phyloP scores from a whole-genome alignment of 1,284 basidiomycete species.

The Ceratobasidium sp. region DNA sequence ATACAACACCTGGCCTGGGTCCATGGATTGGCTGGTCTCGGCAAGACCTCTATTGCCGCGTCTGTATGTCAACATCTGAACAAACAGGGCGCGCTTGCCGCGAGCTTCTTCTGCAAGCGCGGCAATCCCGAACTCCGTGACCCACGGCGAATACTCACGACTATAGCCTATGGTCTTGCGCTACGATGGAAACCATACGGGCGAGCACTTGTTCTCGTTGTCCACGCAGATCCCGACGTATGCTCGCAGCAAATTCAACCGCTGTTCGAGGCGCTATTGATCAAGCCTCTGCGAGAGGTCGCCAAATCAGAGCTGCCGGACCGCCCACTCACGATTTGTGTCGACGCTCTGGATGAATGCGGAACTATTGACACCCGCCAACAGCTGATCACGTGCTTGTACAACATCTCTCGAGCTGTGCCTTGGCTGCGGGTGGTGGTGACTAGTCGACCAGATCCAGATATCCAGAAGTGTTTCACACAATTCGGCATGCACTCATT shows the following conservation, averaged over 20 bases:
- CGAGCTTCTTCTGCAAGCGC: constrained; percentile 55
- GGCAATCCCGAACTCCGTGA: constrained; percentile 26
- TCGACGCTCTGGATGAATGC: too few species aligned
- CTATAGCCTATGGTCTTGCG: too few species aligned
- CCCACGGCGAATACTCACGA: too few species aligned
- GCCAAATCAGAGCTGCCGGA: too few species aligned
- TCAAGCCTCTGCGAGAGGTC: neutral
- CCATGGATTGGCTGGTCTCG: too few species aligned
- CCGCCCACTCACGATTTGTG: neutral
- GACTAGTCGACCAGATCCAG: constrained; percentile 31
- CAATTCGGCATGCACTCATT: neutral
- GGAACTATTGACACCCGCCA: neutral
- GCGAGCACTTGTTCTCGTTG: constrained; percentile 9
- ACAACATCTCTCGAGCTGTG: constrained; percentile 1
- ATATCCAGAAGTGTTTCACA: constrained; percentile 4
- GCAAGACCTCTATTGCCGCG: too few species aligned
- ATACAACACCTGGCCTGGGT: constrained; percentile 49
- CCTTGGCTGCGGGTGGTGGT: too few species aligned
- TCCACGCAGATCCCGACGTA: neutral
- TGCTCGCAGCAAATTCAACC: neutral
- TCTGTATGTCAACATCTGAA: constrained; percentile 49
- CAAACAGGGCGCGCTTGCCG: constrained; percentile 51
- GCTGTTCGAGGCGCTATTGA: constrained; percentile 16
- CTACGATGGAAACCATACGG: too few species aligned
- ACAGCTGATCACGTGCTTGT: neutral